These are phyloP conservation scores for Ustilago crameri DNA, from an alignment of 1,284 basidiomycete species.

Conservation along the genomic window DNA sequence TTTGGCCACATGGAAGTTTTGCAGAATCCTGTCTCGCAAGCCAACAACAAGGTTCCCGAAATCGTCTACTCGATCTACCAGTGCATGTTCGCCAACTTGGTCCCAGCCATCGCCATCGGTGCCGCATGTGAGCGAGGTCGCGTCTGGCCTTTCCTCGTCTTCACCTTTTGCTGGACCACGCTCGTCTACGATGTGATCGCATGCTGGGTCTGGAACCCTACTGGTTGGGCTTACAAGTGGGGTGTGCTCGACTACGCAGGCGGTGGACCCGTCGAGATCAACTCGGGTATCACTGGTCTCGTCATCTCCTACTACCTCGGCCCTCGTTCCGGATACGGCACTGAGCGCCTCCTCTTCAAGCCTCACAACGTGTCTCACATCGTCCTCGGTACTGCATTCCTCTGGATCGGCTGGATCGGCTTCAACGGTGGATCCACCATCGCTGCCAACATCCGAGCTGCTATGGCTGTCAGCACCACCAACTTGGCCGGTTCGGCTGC, in stretches of 20 bases:
- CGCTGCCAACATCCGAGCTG: constrained; percentile 87
- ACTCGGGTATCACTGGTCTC: constrained; percentile 85
- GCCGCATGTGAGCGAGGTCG: constrained; percentile 86
- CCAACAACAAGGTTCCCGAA: constrained; percentile 72
- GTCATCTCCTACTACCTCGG: constrained; percentile 94
- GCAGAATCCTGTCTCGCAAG: constrained; percentile 78
- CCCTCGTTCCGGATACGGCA: constrained; percentile 85
- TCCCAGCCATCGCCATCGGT: constrained; percentile 72
- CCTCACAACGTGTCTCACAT: constrained; percentile 93
- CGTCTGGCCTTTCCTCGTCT: constrained; percentile 85
- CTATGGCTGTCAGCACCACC: constrained; percentile 87
- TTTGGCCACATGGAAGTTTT: constrained; percentile 77
- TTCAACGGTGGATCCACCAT: constrained; percentile 90
- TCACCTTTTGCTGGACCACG: constrained; percentile 87
- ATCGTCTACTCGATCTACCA: constrained; percentile 70
- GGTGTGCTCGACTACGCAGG: constrained; percentile 93
- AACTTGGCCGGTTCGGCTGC: constrained; percentile 78
- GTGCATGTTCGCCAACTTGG: constrained; percentile 70
- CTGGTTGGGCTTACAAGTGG: constrained; percentile 90
- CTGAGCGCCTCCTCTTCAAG: constrained; percentile 85
- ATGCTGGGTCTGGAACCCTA: constrained; percentile 85
- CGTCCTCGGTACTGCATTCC: constrained; percentile 84
- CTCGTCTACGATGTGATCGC: constrained; percentile 72
- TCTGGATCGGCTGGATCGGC: constrained; percentile 97
- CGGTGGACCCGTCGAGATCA: constrained; percentile 92